Evolutionary conservation across 2,329 filamentous ascomycete genomes (phyloP).

Genomic region (Sphaerostilbella broomeana): DNA sequence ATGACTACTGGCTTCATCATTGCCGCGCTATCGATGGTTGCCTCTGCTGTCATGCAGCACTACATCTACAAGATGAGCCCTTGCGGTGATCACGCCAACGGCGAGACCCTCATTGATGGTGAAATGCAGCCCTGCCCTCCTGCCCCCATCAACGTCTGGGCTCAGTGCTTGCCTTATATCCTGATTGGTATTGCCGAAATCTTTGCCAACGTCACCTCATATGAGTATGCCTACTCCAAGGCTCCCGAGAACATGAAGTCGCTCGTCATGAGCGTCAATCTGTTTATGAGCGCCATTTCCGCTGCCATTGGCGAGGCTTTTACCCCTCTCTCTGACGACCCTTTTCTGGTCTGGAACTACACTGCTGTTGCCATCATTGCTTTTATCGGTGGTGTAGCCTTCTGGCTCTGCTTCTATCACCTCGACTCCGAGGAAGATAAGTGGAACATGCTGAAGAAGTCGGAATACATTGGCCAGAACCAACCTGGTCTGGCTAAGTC

Average conservation of each 20-base stretch:
- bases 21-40: constrained; percentile 55
- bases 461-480: constrained; percentile 35
- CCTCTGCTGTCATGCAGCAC: constrained; percentile 49
- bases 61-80: constrained; percentile 58
- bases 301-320: constrained; percentile 66
- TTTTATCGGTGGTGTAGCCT: constrained; percentile 53
- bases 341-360: constrained; percentile 68
- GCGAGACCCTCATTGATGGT: constrained; percentile 16
- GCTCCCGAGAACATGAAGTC: constrained; percentile 75
- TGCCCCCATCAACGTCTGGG: constrained; percentile 60
- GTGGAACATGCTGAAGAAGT: constrained; percentile 54
- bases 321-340: constrained; percentile 54
- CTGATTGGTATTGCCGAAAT: constrained; percentile 47
- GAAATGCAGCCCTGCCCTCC: constrained; percentile 41
- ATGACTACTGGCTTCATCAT: constrained; percentile 65
- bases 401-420: constrained; percentile 63
- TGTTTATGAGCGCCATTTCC: constrained; percentile 65
- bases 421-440: constrained; percentile 62
- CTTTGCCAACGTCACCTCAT: constrained; percentile 51
- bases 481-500: constrained; percentile 28
- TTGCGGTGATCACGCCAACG: constrained; percentile 51
- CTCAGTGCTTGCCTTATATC: constrained; percentile 46
- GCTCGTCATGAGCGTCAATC: constrained; percentile 62
- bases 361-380: constrained; percentile 55
- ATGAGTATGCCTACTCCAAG: constrained; percentile 73